Percentiles rank a stretch among this genome's conserved stretches.
phyloP scores from a whole-genome alignment of 441 rosid genomes.

The Erysimum pusillum region DNA sequence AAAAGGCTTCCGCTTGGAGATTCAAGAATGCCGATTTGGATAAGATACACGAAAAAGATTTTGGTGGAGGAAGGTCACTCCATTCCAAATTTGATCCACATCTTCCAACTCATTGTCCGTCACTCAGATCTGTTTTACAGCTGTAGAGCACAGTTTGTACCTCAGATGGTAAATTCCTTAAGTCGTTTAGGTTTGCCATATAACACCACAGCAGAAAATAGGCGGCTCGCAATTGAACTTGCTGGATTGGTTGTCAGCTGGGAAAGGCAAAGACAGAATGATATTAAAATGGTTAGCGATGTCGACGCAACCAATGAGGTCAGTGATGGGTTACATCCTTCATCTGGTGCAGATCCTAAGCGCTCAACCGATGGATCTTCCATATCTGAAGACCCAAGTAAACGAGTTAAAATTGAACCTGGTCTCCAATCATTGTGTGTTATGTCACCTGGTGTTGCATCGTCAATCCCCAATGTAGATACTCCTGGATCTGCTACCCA shows the following conservation, averaged over 20 bases:
- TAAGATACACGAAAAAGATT: constrained; percentile 94
- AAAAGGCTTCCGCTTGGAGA: constrained; percentile 94
- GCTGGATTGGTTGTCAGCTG: constrained; percentile 99
- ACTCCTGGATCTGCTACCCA: constrained; percentile 97
- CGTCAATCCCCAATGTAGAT: constrained; percentile 86
- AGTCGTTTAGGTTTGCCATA: constrained; percentile 98
- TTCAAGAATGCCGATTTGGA: constrained; percentile 99
- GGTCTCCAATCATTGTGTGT: constrained; percentile 90
- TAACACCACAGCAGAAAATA: constrained; percentile 89
- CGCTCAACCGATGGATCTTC: constrained; percentile 76
- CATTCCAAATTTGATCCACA: constrained; percentile 93
- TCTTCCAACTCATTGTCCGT: constrained; percentile 96
- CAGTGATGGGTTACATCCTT: constrained; percentile 66
- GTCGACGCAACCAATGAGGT: constrained; percentile 61
- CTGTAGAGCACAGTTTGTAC: constrained; percentile 99
- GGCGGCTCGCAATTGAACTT: constrained; percentile 99
- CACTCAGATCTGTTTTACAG: constrained; percentile 96
- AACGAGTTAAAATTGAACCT: constrained; percentile 89
- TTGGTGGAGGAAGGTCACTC: constrained; percentile 99
- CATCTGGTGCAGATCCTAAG: constrained; percentile 66
- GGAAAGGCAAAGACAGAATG: constrained; percentile 97
- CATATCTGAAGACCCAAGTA: constrained; percentile 81
- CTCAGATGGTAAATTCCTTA: constrained; percentile 99
- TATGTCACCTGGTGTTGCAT: constrained; percentile 95
- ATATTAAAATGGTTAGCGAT: constrained; percentile 72